Percentiles rank a stretch among this genome's conserved stretches.
Evolutionary conservation across 2,329 filamentous ascomycete genomes (phyloP).

Genomic region (Nemania serpens): DNA sequence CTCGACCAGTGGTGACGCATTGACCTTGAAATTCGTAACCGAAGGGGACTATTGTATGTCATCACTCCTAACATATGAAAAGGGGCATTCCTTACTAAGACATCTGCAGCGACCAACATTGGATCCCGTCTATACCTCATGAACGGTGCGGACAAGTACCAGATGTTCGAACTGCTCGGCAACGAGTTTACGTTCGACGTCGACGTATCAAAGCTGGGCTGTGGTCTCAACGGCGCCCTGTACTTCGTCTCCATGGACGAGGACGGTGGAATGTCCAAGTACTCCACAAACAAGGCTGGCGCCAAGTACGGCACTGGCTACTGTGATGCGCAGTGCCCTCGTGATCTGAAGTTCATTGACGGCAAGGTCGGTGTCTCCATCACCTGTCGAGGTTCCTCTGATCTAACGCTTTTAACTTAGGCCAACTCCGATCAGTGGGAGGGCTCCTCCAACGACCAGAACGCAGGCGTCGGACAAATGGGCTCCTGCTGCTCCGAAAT

Average conservation of each 20-base stretch:
- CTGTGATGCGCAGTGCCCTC: constrained; percentile 54
- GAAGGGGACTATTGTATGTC: constrained; percentile 45
- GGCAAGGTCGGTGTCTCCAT: constrained; percentile 39
- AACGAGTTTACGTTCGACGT: constrained; percentile 68
- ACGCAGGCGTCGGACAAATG: constrained; percentile 53
- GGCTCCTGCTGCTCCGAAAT: constrained; percentile 63
- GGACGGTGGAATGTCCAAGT: constrained; percentile 55
- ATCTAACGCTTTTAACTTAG: constrained; percentile 16
- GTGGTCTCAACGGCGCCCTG: constrained; percentile 66
- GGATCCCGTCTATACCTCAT: constrained; percentile 62
- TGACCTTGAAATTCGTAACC: constrained; percentile 57
- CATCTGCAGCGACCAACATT: constrained; percentile 40
- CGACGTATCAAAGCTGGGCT: constrained; percentile 63
- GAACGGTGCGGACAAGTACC: constrained; percentile 57
- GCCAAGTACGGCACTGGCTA: constrained; percentile 63
- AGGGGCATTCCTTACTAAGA: constrained; percentile 1
- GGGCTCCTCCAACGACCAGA: constrained; percentile 52
- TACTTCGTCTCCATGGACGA: constrained; percentile 61
- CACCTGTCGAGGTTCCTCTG: neutral
- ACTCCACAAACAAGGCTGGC: constrained; percentile 50
- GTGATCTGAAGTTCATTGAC: constrained; percentile 57
- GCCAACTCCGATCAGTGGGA: constrained; percentile 52
- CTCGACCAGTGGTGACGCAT: constrained; percentile 48
- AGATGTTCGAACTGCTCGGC: constrained; percentile 61
- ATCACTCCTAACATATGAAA: neutral